Base-by-base conservation (phyloP, 805 yeast species). In the Scheffersomyces stipitis region DNA sequence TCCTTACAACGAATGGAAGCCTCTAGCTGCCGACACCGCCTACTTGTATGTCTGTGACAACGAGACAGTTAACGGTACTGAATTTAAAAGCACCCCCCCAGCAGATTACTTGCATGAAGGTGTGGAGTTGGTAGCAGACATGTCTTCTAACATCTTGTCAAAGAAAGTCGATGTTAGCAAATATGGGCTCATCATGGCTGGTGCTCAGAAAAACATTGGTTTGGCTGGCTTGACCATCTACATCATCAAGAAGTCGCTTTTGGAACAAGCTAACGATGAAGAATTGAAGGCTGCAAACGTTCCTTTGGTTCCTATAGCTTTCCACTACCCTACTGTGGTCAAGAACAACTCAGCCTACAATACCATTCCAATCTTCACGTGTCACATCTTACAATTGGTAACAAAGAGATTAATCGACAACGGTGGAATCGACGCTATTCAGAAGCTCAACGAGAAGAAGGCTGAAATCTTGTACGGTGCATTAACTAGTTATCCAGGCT, bases 181-280 rank as follows among this genome's bases (percentile, higher is more conserved):
- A 62, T 91, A 78, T 56, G 98, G 96, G 34, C 69, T 89, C 18
- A 82, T 93, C 44, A 81, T 90, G 78, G 99, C 96, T 14, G 99
- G 99, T 45, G 99, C 98, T 18, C 99, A 93, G 67, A 93, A 93
- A 66, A 93, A 93, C 62, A 88, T 93, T 56, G 99, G 99, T 37
- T 70, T 93, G 56, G 97, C 99, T 7, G 99, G 99, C 26, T 78
- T 93, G 46, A 84, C 97, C 12, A 74, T 93, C 44, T 91, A 89
- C 62, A 91, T 93, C 52, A 82, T 90, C 63, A 88, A 86, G 64
- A 91, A 89, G 60, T 56, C 81, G 1, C 73, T 93, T 37, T 65
- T 93, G 18, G 84, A 80, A 18, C 79, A 79, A 46, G 80, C 88
- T 3, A 49, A 78, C 2, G 86, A 80, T 45, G 83, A 69, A 1